Percentiles rank a stretch among this genome's conserved stretches.
phyloP scores from a whole-genome alignment of 169 alveolate genomes.

The Eimeria brunetti region DNA sequence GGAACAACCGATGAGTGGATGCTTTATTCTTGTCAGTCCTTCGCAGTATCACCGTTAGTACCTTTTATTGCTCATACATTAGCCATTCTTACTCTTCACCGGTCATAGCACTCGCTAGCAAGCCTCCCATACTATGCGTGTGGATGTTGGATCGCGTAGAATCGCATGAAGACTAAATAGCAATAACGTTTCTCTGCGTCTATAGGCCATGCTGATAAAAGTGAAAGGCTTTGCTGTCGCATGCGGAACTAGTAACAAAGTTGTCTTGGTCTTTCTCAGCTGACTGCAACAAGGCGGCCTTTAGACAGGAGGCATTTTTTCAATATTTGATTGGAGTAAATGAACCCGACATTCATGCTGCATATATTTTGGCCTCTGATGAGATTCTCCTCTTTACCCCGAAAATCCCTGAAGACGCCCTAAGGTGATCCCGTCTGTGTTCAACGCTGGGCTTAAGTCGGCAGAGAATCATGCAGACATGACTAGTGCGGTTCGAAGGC shows the following conservation, averaged over 20 bases:
- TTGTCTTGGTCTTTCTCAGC: conserved; percentile 28
- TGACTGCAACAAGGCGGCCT: conserved; percentile 74
- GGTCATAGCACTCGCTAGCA: not conserved
- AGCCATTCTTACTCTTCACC: not conserved
- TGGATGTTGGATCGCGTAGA: not conserved
- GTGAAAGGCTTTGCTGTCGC: not conserved
- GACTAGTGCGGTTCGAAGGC: not conserved
- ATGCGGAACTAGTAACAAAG: not conserved
- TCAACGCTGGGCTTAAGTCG: not conserved
- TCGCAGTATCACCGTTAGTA: not conserved
- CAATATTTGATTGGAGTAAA: conserved; percentile 71
- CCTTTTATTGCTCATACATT: not conserved
- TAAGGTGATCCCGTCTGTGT: conserved; percentile 22
- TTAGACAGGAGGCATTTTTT: conserved; percentile 74
- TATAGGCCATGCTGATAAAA: not conserved
- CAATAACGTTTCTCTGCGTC: not conserved
- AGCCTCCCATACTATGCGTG: not conserved
- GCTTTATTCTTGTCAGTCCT: conserved; percentile 58
- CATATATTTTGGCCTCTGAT: not conserved
- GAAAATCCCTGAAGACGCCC: conserved; percentile 39
- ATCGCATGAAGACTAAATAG: not conserved
- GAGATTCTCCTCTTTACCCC: conserved; percentile 65
- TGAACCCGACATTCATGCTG: conserved; percentile 71
- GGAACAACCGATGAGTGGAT: conserved; percentile 78
- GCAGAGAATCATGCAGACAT: not conserved